Conservation (phyloP, 2,329 filamentous ascomycete genomes). For the Aspergillus proliferans region DNA sequence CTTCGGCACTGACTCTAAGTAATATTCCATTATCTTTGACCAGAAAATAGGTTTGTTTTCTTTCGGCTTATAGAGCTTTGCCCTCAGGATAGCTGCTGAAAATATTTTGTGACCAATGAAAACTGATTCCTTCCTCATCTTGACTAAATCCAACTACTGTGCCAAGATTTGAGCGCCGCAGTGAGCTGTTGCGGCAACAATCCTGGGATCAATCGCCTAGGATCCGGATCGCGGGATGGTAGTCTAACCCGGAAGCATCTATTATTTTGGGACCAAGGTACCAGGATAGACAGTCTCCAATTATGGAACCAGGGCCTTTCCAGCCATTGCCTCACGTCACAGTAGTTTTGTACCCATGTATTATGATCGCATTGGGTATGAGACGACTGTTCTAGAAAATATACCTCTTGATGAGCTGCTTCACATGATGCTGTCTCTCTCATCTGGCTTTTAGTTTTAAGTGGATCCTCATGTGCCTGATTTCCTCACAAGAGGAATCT, state of each 20-base stretch:
- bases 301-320: not conserved
- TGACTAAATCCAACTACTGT: not conserved
- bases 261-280: not conserved
- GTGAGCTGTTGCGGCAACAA: not conserved
- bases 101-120: not conserved
- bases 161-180: not conserved
- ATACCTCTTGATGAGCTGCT: not conserved
- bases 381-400: constrained; percentile 1
- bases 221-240: not conserved
- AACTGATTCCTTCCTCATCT: not conserved
- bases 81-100: not conserved
- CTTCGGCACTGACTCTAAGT: not conserved
- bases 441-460: not conserved
- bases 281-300: not conserved
- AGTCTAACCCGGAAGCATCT: not conserved
- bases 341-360: not conserved
- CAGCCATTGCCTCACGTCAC: not conserved
- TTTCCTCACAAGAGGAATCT: constrained; percentile 5
- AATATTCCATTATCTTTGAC: not conserved
- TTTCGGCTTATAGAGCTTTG: not conserved
- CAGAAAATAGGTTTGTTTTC: not conserved
- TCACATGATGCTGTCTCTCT: not conserved
- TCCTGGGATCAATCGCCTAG: not conserved
- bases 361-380: constrained; percentile 1
- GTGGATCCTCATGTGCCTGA: constrained; percentile 1